Evolutionary conservation across 441 rosid genomes (phyloP).

Genomic region (Pelargonium citronellum): DNA sequence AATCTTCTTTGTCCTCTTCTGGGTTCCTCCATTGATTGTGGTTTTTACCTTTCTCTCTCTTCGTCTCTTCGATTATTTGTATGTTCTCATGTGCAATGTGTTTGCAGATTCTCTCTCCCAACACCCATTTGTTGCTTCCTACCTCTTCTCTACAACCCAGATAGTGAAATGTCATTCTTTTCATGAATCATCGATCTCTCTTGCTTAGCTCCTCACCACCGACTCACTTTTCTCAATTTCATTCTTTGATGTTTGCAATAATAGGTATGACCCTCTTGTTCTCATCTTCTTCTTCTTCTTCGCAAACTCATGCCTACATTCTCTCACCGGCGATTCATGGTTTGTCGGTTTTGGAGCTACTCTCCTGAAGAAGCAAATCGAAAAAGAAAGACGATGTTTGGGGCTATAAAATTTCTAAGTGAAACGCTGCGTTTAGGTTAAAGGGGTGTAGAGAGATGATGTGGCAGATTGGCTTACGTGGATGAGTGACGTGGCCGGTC

Average conservation of each 20-base stretch:
- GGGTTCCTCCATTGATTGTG: background rate
- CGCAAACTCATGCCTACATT: conserved; percentile 7
- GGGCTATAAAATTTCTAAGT: no score
- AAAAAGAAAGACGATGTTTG: no score
- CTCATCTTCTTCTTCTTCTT: conserved; percentile 20
- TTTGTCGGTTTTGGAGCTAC: conserved; percentile 58
- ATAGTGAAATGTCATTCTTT: conserved; percentile 63
- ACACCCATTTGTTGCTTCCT: conserved; percentile 18
- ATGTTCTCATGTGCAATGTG: conserved; percentile 58
- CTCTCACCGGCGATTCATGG: conserved; percentile 36
- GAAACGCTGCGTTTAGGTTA: no score
- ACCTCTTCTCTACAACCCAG: conserved; percentile 29
- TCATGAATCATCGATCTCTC: conserved; percentile 36
- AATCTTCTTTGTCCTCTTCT: conserved; percentile 22
- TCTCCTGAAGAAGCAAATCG: no score
- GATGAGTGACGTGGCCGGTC: no score
- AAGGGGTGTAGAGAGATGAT: no score
- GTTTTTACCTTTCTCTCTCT: conserved; percentile 14
- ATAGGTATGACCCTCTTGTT: conserved; percentile 46
- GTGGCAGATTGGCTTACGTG: background rate
- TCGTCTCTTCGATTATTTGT: conserved; percentile 23
- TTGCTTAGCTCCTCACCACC: conserved; percentile 31
- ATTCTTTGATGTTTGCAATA: conserved; percentile 20
- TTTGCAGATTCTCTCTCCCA: conserved; percentile 43
- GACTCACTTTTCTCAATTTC: conserved; percentile 25